Base-by-base conservation (phyloP, 768 basidiomycete genomes). In the Lactarius hatsudake region DNA sequence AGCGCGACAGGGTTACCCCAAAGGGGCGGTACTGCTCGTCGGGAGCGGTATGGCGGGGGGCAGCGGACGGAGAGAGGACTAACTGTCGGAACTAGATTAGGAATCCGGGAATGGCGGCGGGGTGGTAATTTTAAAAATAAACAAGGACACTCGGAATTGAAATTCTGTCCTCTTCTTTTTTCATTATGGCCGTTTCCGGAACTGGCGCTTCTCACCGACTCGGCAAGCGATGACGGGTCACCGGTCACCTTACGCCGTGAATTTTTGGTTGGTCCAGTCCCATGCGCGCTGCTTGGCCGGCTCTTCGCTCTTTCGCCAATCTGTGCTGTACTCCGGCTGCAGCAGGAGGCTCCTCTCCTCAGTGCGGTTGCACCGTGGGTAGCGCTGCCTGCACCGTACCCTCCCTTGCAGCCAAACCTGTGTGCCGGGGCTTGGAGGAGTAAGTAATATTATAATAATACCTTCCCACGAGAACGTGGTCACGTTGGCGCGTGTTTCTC, bases 101-200 rank as follows among this genome's bases (percentile, higher is more conserved):
- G 51, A 26, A 53, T 53, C 51, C 51, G 51, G 51, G 51, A 53
- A 53, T 53, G 51, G 51, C 51, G 51, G 51, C 51, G 51, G 51
- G 51, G 51, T 53, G 26, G 26, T 53, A 53, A 53, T 53, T 53
- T 53, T 53, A 53, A 53, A 51, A 53, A 53, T 53, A 53, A 53
- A 53, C 51, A 53, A 53, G 51, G 51, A 53, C 26, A 23, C 26
- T 53, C 51, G 51, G 51, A 53, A 53, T 53, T 53, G 51, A 53
- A 53, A 53, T 53, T 53, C 23, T 26, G 48, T 51, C 48, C 13
- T 20, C 51, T 59, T 51, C 58, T 67, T 58, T 67, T 32, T 67
- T 67, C 66, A 67, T 63, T 67, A 64, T 63, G 51, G 53, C 67
- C 59, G 15, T 60, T 64, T 60, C 53, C 5, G 67, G 66, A 59